Percentiles rank a stretch among this genome's conserved stretches.
Conservation (phyloP, 1,284 basidiomycete species). For the Cystobasidium pallidum region DNA sequence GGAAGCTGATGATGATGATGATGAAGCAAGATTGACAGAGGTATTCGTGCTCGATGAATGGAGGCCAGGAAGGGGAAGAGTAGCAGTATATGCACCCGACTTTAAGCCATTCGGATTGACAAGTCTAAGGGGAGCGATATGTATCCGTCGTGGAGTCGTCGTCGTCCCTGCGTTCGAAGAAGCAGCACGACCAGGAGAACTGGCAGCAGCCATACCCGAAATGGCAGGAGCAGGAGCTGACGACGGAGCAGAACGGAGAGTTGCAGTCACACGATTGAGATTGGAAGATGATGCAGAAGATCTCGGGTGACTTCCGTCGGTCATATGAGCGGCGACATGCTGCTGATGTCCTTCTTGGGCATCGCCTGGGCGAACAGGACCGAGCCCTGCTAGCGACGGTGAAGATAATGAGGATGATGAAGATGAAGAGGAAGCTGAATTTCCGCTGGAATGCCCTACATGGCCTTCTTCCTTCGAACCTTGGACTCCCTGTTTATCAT, state of each 20-base stretch:
- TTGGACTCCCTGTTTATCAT: not conserved
- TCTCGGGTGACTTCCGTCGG: not conserved
- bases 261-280: not conserved
- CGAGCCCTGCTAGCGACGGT: not conserved
- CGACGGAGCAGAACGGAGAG: not conserved
- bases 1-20: not conserved
- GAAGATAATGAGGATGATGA: not conserved
- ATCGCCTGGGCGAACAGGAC: not conserved
- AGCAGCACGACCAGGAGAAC: not conserved
- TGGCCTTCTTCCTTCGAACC: too few relatives aligned
- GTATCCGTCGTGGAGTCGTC: not conserved
- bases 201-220: not conserved
- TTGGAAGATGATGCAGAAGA: not conserved
- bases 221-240: not conserved
- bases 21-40: slow-evolving; percentile 9
- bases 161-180: not conserved
- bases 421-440: not conserved
- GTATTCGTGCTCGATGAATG: not conserved
- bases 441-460: not conserved
- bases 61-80: not conserved
- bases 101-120: slow-evolving; percentile 5
- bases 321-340: not conserved
- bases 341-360: not conserved
- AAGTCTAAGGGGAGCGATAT: slow-evolving; percentile 9
- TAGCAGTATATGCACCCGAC: not conserved